Evolutionary conservation across 192 early-diverging fungal species (phyloP).

Genomic region (Coemansia sp.): DNA sequence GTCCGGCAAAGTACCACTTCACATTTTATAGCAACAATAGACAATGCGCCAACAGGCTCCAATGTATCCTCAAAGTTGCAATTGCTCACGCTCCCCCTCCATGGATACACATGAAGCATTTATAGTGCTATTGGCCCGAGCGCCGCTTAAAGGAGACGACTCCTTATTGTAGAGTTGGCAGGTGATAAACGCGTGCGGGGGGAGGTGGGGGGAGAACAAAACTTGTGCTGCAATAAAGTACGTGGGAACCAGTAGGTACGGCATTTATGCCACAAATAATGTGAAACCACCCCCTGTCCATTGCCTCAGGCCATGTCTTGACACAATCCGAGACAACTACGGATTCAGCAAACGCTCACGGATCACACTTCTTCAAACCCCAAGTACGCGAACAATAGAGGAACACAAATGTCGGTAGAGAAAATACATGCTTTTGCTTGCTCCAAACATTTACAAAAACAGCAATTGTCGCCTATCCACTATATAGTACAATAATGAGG

Average conservation of each 20-base stretch:
- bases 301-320: neutral
- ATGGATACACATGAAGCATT: neutral
- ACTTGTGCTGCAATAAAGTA: neutral
- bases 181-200: neutral
- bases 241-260: neutral
- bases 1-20: neutral
- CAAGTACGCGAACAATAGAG: neutral
- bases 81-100: neutral
- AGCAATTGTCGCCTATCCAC: neutral
- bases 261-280: neutral
- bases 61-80: neutral
- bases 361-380: neutral
- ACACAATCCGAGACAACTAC: neutral
- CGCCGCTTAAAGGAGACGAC: neutral
- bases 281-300: conserved; percentile 2
- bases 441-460: neutral
- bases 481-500: conserved; percentile 26
- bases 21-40: neutral
- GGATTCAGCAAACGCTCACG: conserved; percentile 12
- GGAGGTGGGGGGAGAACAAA: neutral
- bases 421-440: neutral
- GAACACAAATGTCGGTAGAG: neutral
- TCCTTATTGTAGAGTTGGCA: neutral
- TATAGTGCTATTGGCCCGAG: neutral
- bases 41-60: neutral